A percentile compares a stretch with the other conserved stretches of the same genome.
Conservation (phyloP, 495 filamentous ascomycete species). For the Annulohypoxylon stygium region DNA sequence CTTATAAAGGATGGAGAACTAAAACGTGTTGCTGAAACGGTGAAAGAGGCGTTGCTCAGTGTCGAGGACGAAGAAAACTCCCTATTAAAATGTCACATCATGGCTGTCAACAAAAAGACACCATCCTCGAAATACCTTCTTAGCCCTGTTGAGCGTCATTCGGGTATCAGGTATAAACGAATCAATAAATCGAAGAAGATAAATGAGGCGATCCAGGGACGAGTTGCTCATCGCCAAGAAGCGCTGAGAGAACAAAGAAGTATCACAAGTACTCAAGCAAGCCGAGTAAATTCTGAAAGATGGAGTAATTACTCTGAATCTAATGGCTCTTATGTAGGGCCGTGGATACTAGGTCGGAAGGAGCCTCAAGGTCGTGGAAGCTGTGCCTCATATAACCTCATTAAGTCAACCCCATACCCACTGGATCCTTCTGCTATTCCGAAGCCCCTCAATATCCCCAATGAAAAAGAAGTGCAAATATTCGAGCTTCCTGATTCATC, state of each 20-base stretch:
- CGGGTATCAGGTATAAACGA: constrained; percentile 4
- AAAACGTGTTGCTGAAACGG: background rate
- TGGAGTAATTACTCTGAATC: background rate
- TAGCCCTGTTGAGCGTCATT: background rate
- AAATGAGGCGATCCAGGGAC: background rate
- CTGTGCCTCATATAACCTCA: background rate
- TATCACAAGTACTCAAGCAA: background rate
- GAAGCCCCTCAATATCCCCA: background rate
- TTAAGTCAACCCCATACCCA: background rate
- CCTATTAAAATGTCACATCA: background rate
- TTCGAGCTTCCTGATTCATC: background rate
- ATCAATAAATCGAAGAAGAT: constrained; percentile 20
- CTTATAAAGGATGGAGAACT: background rate
- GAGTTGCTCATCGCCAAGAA: constrained; percentile 32
- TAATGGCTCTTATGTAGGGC: too few relatives aligned
- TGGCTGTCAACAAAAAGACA: background rate
- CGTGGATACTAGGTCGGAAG: background rate
- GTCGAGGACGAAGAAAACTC: constrained; percentile 15
- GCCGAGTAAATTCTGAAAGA: background rate
- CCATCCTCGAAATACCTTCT: background rate
- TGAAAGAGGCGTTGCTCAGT: constrained; percentile 20
- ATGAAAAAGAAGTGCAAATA: background rate
- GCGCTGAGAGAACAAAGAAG: constrained; percentile 4
- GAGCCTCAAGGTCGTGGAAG: background rate
- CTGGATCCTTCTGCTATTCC: background rate